Percentiles rank a stretch among this genome's conserved stretches.
These are phyloP conservation scores for Spencermartinsiella europaea DNA, from an alignment of 805 yeast genomes.

Conservation along the genomic window DNA sequence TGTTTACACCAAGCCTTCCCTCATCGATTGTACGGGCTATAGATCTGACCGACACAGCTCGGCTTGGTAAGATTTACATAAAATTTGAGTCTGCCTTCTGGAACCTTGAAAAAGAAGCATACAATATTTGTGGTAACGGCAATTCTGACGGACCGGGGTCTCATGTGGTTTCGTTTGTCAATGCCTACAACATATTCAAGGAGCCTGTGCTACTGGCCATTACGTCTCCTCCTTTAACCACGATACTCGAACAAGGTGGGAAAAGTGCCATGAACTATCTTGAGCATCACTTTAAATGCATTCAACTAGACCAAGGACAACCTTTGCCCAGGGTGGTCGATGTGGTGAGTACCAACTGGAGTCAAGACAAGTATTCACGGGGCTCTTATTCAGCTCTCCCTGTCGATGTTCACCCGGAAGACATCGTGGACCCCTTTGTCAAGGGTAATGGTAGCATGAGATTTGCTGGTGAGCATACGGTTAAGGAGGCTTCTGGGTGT, in stretches of 20 bases:
- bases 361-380: conserved; percentile 57
- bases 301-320: conserved; percentile 20
- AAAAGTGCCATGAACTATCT: conserved; percentile 52
- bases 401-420: conserved; percentile 13
- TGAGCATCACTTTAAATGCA: conserved; percentile 43
- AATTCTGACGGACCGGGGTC: conserved; percentile 41
- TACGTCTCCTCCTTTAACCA: conserved; percentile 69
- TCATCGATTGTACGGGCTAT: conserved; percentile 36
- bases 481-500: conserved; percentile 83
- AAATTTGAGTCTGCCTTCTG: conserved; percentile 64
- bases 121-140: conserved; percentile 9
- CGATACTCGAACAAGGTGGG: conserved; percentile 47
- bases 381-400: conserved; percentile 68
- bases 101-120: conserved; percentile 30
- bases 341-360: conserved; percentile 57
- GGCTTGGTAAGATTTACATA: conserved; percentile 66
- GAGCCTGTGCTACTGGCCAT: conserved; percentile 57
- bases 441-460: conserved; percentile 57
- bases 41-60: conserved; percentile 51
- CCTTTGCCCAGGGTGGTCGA: conserved; percentile 37
- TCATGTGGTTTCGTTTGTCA: conserved; percentile 58
- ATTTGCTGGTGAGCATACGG: conserved; percentile 91
- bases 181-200: conserved; percentile 45
- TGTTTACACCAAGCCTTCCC: conserved; percentile 55
- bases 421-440: conserved; percentile 41